These are phyloP conservation scores for Auriculariales sp. DNA, from an alignment of 768 basidiomycete species.

Conservation along the genomic window DNA sequence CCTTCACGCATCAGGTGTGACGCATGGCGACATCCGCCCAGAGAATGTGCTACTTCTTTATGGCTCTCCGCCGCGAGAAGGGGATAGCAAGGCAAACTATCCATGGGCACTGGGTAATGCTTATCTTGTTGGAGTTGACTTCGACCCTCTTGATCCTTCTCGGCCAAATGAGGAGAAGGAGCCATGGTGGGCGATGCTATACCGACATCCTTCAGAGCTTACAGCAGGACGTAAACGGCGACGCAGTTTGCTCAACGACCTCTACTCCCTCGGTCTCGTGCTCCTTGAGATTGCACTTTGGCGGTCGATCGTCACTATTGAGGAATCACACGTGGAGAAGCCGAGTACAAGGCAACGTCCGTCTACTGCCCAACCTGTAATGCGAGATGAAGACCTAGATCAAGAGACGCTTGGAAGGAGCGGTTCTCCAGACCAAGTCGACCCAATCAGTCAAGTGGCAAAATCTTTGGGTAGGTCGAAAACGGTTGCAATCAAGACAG, in stretches of 20 bases:
- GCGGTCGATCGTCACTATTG: not conserved
- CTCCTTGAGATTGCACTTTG: constrained; percentile 3
- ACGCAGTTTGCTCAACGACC: constrained; percentile 1
- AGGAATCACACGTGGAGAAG: not conserved
- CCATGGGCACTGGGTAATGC: not conserved
- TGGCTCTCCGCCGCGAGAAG: not conserved
- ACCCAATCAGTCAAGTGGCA: too few relatives aligned
- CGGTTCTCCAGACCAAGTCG: too few relatives aligned
- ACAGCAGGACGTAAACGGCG: not conserved
- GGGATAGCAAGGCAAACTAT: not conserved
- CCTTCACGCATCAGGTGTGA: not conserved
- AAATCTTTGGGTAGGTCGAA: too few relatives aligned
- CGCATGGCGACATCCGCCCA: constrained; percentile 1
- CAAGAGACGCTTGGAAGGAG: too few relatives aligned
- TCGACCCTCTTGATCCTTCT: not conserved
- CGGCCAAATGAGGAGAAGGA: not conserved
- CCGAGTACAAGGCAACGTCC: not conserved
- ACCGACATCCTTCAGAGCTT: not conserved
- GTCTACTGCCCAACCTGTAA: not conserved
- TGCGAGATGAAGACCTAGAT: too few relatives aligned
- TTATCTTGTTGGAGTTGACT: constrained; percentile 2
- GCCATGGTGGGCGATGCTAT: constrained; percentile 1
- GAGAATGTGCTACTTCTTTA: constrained; percentile 1
- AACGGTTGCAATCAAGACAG: too few relatives aligned
- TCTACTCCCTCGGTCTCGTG: constrained; percentile 2